Evolutionary conservation across 139 green algal species (phyloP).

Genomic region (Nannochloris sp.): DNA sequence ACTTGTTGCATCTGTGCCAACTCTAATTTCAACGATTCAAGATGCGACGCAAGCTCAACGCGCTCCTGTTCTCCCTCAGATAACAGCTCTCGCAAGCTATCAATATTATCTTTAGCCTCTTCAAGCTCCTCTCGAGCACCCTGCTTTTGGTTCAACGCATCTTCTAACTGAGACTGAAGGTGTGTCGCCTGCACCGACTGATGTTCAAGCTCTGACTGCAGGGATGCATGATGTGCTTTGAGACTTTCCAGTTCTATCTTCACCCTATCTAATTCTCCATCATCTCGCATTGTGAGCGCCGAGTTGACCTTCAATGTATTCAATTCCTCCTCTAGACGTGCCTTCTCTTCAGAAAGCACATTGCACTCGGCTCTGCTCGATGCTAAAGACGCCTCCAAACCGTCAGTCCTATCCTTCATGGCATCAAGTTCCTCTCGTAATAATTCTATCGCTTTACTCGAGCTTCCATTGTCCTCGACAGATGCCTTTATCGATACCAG

Average conservation of each 20-base stretch:
- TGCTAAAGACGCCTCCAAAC: background rate
- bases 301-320: constrained; percentile 2
- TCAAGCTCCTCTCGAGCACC: constrained; percentile 6
- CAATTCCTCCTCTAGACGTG: background rate
- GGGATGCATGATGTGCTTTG: background rate
- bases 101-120: constrained; percentile 1
- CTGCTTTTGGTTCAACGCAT: background rate
- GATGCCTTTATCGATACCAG: constrained; percentile 11
- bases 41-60: background rate
- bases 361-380: background rate
- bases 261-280: background rate
- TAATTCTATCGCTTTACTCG: background rate
- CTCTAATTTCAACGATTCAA: background rate
- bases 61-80: background rate
- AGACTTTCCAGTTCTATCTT: background rate
- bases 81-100: background rate
- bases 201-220: background rate
- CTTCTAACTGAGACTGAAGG: too few relatives aligned
- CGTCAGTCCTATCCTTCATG: background rate
- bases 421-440: constrained; percentile 1
- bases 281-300: background rate
- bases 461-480: background rate
- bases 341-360: background rate
- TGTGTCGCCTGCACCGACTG: background rate
- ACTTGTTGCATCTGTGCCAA: background rate